Base-by-base conservation (phyloP, 306 rosid genomes). In the Prunus salicina region DNA sequence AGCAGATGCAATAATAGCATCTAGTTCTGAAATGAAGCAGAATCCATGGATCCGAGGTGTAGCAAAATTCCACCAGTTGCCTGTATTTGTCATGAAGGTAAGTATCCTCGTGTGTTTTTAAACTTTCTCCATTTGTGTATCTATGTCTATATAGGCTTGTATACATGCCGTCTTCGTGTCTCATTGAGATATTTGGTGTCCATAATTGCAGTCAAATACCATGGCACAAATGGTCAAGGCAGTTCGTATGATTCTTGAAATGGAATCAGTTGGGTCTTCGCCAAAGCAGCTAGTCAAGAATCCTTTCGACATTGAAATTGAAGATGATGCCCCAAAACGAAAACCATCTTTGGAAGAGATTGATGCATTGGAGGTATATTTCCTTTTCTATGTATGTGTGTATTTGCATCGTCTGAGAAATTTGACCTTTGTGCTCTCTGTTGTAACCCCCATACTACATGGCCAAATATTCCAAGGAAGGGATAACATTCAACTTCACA, bases 181-280 rank as follows among this genome's bases (percentile, higher is more conserved):
- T 67, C 47, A 67, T 67, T 79, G 68, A 12, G 60, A 71, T 69
- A 76, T 46, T 67, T 63, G 75, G 30, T 41, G 79, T 82, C 68
- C 79, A 49, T 77, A 41, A 32, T 77, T 84, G 84, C 92, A 96
- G 99, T 91, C 93, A 52, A 89, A 88, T 76, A 92, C 99, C 68
- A 92, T 96, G 99, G 96, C 99, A 68, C 97, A 91, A 81, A 87
- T 96, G 89, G 96, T 96, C 53, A 96, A 96, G 92, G 99, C 98
- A 30, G 85, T 96, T 20, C 96, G 96, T 63, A 89, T 89, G 96
- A 88, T 96, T 74, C 89, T 91, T n/a, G 93, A 88, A 77, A 83
- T 82, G 76, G 97, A 91, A 74, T 86, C 97, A 56, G 76, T 72
- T 69, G 88, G 80, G 71, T 83, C 84, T 61, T 58, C 5, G 71